Base-by-base conservation (phyloP, 1,284 basidiomycete genomes). In the Veloporphyrellus conicus region DNA sequence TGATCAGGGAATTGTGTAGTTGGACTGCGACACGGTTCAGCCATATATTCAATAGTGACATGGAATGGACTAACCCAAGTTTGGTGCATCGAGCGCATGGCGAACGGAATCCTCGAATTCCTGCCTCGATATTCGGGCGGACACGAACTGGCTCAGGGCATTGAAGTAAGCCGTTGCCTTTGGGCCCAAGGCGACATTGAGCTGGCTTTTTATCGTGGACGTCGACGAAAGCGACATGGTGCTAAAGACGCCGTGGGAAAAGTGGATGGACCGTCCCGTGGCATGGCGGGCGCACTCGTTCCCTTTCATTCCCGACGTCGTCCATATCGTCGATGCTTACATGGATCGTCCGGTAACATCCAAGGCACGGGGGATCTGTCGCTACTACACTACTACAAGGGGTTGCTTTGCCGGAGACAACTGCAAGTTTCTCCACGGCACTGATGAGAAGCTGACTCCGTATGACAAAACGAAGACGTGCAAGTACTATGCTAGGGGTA, bases 1-100 rank as follows among this genome's bases (percentile, higher is more conserved):
- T 87, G 39, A 90, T 81, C 23, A 90, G 73, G 4, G 87, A 79
- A 64, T 90, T 90, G 60, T 90, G 87, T 3, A 90, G 70, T 63
- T 87, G 84, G 27, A 89, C 84, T 86, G 55, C 20, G 45, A 22
- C 38, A 16, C 27, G 31, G 19, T 12, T 55, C 38, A 58, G 51
- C 46, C 35, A 10, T 22, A 22, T n/a, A 25, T 42, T n/a, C 37
- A 39, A 42, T 18, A 49, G 18, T 25, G 49, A 34, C 31, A 32
- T 35, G 11, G 22, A 33, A 19, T 10, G 25, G 45, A 59, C 71
- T 52, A 52, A 84, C 84, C 71, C 20, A 89, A 75, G 47, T 74
- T 77, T 16, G 79, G 74, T 2, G 78, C 78, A 58, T 82, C 81
- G 27, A 90, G 74, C 16, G 76, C 73, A 41, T 78, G 74, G 49